Base-by-base conservation (phyloP, 805 yeast species). In the Monosporozyma aerobia region DNA sequence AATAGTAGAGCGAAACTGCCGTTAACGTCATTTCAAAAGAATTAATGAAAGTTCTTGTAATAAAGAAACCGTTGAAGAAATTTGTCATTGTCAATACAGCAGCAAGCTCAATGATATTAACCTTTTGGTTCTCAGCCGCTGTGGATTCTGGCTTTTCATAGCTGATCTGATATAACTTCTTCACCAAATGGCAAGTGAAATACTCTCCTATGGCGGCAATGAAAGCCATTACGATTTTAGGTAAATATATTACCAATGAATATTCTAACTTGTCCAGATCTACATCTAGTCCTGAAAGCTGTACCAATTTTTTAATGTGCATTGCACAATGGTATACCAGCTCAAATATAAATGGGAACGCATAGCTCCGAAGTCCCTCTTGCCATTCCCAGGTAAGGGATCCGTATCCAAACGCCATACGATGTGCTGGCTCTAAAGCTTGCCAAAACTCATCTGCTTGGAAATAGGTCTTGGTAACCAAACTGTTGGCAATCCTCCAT, bases 391-490 rank as follows among this genome's bases (percentile, higher is more conserved):
- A 94, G 0, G 98, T 89, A 39, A 81, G 64, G 59, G 80, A 79
- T 0, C 99, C 99, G 56, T 83, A 84, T 1, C 94, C 90, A 65
- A 75, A 89, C 0, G 85, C 84, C 39, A 76, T 70, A 3, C 62
- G 53, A 67, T 90, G 96, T 0, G 98, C 99, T 0, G 97, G 96
- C 62, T 94, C 99, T 50, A 94, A 70, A 0, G 90, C 75, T 69
- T 94, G 99, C 82, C 84, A 94, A 69, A 77, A 94, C 68, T 94
- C 99, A 67, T 94, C 99, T 0, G 99, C 92, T 67, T 94, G 99
- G 70, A 94, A 94, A 64, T 81, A 94, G 0, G 98, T 89, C 52
- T 64, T 64, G 5, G 80, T 78, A 1, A 82, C 65, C 25, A 86
- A 63, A 0, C 95, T 79, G 67, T 90, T 89, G 60, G 78, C 33